Percentiles rank a stretch among this genome's conserved stretches.
These are phyloP conservation scores for Tricharina praecox DNA, from an alignment of 495 filamentous ascomycete species.

Conservation along the genomic window DNA sequence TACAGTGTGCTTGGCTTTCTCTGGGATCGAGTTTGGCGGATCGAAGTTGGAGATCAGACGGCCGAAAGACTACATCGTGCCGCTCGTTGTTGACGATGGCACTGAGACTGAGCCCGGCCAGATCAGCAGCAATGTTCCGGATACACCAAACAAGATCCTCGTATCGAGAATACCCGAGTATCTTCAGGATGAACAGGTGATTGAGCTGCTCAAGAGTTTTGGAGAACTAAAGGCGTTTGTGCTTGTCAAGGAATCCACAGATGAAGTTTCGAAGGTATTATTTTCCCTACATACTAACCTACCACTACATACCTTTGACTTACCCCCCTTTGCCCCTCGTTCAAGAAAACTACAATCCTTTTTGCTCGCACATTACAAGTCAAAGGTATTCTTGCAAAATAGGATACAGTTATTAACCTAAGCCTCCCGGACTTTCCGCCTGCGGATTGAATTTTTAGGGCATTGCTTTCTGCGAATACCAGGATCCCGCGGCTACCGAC, in stretches of 20 bases:
- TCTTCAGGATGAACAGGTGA: constrained; percentile 78
- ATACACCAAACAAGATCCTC: constrained; percentile 89
- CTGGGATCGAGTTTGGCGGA: constrained; percentile 75
- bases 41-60: constrained; percentile 64
- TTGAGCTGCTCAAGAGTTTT: constrained; percentile 74
- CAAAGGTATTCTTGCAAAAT: constrained; percentile 7
- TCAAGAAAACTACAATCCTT: background rate
- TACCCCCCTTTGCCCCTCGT: constrained; percentile 5
- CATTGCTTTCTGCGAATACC: constrained; percentile 92
- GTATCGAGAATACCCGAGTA: constrained; percentile 74
- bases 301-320: constrained; percentile 15
- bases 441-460: constrained; percentile 38
- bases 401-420: constrained; percentile 23
- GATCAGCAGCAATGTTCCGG: constrained; percentile 63
- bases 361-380: background rate
- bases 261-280: constrained; percentile 75
- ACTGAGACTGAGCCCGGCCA: constrained; percentile 54
- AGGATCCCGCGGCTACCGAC: constrained; percentile 56
- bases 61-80: constrained; percentile 96
- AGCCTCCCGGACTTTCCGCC: constrained; percentile 12
- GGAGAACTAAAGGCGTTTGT: constrained; percentile 88
- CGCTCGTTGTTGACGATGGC: constrained; percentile 52
- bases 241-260: constrained; percentile 69
- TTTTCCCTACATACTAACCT: constrained; percentile 17
- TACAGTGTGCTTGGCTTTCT: constrained; percentile 76